A percentile compares a stretch with the other conserved stretches of the same genome.
phyloP scores from a whole-genome alignment of 163 green algal genomes.

The Trebouxiophyceae sp. region DNA sequence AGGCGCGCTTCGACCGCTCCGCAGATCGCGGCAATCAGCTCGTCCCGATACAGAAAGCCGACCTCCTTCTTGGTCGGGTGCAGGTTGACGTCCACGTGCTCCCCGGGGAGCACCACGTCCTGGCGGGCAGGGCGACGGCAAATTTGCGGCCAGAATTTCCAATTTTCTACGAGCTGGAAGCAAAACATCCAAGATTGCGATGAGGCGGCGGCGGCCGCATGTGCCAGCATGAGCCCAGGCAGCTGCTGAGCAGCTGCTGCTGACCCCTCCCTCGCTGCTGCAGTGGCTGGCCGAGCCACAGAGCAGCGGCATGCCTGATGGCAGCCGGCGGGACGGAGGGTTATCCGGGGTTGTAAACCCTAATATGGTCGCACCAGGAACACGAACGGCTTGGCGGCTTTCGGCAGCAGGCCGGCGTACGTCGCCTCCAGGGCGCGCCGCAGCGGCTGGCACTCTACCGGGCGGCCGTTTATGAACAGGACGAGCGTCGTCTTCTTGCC shows the following conservation, averaged over 20 bases:
- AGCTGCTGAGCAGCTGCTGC: neutral
- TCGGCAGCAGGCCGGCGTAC: constrained; percentile 65
- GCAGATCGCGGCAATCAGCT: constrained; percentile 70
- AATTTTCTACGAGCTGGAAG: too few species aligned
- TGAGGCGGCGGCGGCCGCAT: too few species aligned
- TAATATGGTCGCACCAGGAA: constrained; percentile 48
- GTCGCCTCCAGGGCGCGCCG: constrained; percentile 66
- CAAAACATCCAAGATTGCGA: too few species aligned
- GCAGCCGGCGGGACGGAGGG: too few species aligned
- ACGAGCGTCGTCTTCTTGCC: constrained; percentile 66
- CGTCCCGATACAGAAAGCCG: constrained; percentile 86
- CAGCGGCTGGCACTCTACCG: constrained; percentile 79
- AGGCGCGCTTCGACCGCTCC: constrained; percentile 59
- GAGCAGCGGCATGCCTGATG: too few species aligned
- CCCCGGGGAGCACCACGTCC: constrained; percentile 66
- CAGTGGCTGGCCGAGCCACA: too few species aligned
- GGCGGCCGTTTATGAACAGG: constrained; percentile 93
- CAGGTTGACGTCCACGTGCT: constrained; percentile 95
- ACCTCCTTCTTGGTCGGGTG: constrained; percentile 97
- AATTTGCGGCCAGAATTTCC: too few species aligned
- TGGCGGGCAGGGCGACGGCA: too few species aligned
- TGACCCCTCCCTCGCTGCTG: too few species aligned
- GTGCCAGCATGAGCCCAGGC: too few species aligned
- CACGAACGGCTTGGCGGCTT: constrained; percentile 70
- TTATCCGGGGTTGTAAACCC: too few species aligned